phyloP scores from a whole-genome alignment of 2,329 filamentous ascomycete species.

The Botrytis aclada region DNA sequence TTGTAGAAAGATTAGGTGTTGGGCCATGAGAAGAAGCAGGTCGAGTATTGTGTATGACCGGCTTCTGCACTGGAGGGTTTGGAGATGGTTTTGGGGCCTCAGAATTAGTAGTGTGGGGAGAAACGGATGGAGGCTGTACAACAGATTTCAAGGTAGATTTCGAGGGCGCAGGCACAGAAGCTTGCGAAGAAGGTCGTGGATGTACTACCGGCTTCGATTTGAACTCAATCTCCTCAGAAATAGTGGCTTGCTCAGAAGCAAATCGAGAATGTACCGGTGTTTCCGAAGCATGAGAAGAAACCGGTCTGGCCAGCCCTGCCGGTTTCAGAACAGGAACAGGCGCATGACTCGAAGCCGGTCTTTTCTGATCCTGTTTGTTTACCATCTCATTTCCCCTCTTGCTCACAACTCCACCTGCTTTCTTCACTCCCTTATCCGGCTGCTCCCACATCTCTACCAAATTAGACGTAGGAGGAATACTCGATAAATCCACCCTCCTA shows the following conservation, averaged over 20 bases:
- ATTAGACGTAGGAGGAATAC: conserved; percentile 60
- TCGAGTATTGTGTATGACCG: neutral
- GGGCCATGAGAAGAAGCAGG: neutral
- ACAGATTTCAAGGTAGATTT: neutral
- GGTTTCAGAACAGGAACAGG: neutral
- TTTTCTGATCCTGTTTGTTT: conserved; percentile 13
- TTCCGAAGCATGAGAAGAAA: conserved; percentile 23
- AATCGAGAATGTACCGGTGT: neutral
- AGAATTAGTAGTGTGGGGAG: neutral
- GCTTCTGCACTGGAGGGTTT: neutral
- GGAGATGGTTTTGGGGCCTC: neutral
- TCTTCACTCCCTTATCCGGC: conserved; percentile 32
- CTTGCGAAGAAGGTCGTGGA: neutral
- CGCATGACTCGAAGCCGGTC: conserved; percentile 20
- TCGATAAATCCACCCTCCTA: conserved; percentile 24
- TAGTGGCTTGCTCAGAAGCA: neutral
- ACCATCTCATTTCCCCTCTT: neutral
- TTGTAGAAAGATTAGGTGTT: neutral
- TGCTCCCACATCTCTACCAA: conserved; percentile 69
- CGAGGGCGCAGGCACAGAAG: neutral
- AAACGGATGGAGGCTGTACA: neutral
- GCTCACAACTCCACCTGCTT: neutral
- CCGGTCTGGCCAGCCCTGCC: conserved; percentile 8
- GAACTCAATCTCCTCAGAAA: neutral
- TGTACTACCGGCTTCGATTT: neutral